A percentile compares a stretch with the other conserved stretches of the same genome.
These are phyloP conservation scores for Waltergamsia citrina DNA, from an alignment of 2,329 filamentous ascomycete species.

Conservation along the genomic window DNA sequence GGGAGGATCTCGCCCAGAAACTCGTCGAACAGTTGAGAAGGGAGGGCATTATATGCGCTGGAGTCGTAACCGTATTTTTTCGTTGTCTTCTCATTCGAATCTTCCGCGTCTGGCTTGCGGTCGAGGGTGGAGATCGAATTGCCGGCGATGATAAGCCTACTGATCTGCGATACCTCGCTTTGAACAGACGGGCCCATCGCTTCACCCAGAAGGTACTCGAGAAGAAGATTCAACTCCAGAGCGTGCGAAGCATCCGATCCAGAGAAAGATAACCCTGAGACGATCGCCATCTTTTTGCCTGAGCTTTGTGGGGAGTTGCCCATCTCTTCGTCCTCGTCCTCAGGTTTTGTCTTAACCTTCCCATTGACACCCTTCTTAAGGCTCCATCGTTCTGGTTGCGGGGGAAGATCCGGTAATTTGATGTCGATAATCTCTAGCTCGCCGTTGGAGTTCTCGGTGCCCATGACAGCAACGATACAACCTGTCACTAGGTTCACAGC, in stretches of 20 bases:
- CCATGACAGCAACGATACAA: constrained; percentile 88
- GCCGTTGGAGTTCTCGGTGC: constrained; percentile 84
- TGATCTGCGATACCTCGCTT: constrained; percentile 55
- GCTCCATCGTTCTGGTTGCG: constrained; percentile 70
- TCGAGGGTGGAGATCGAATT: constrained; percentile 71
- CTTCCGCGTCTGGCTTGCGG: constrained; percentile 26
- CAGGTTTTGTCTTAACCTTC: constrained; percentile 18
- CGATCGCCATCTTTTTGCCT: constrained; percentile 62
- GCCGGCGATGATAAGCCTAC: constrained; percentile 80
- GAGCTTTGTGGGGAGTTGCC: constrained; percentile 25
- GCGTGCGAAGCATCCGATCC: constrained; percentile 63
- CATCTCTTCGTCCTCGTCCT: constrained; percentile 49
- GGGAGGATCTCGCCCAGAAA: constrained; percentile 77
- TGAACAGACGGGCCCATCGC: constrained; percentile 53
- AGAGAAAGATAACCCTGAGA: constrained; percentile 81
- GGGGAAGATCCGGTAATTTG: constrained; percentile 76
- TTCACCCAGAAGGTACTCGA: constrained; percentile 85
- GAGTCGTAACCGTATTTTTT: constrained; percentile 96
- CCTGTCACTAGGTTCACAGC: constrained; percentile 76
- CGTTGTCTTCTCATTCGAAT: constrained; percentile 27
- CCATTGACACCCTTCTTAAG: constrained; percentile 38
- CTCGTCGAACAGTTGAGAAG: constrained; percentile 73
- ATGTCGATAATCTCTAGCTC: constrained; percentile 90
- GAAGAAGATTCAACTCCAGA: constrained; percentile 65
- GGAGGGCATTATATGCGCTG: constrained; percentile 75